Conservation (phyloP, 352 stramenopile genomes). For the Pythium brassicae region DNA sequence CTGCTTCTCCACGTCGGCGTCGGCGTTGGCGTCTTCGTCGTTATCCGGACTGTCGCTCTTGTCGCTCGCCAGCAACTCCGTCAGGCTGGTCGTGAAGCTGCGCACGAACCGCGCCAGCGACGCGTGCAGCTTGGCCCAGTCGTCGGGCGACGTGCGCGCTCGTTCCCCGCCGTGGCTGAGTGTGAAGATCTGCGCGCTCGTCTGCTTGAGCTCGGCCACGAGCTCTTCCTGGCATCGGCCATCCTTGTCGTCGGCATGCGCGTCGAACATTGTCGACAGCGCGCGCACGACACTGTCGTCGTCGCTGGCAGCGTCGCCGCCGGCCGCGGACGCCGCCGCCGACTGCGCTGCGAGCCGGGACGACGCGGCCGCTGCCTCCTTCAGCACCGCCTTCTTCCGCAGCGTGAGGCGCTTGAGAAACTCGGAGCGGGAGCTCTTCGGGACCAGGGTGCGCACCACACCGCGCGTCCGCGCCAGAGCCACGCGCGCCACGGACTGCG, state of each 20-base stretch:
- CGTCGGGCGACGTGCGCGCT: not conserved
- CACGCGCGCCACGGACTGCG: constrained; percentile 25
- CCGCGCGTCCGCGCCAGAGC: constrained; percentile 25
- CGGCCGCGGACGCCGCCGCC: no score
- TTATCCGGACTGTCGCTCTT: no score
- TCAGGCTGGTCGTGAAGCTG: constrained; percentile 3
- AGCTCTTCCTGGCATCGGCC: constrained; percentile 1
- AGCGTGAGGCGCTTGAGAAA: constrained; percentile 43
- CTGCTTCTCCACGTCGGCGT: not conserved
- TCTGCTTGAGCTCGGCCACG: constrained; percentile 16
- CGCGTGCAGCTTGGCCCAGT: not conserved
- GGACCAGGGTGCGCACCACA: constrained; percentile 29
- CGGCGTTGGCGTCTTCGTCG: constrained; percentile 9
- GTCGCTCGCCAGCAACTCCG: constrained; percentile 5
- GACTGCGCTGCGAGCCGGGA: not conserved
- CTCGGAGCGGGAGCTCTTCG: constrained; percentile 37
- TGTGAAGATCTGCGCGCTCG: constrained; percentile 8
- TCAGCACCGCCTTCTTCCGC: constrained; percentile 40
- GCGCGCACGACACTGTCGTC: constrained; percentile 6
- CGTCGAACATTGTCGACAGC: constrained; percentile 15
- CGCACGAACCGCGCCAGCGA: constrained; percentile 6
- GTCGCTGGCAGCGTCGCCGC: constrained; percentile 2
- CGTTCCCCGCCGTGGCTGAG: constrained; percentile 6
- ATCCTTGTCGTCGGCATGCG: constrained; percentile 9
- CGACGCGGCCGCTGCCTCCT: constrained; percentile 17